phyloP scores from a whole-genome alignment of 2,329 filamentous ascomycete species.

The Gaeumannomyces sp. region DNA sequence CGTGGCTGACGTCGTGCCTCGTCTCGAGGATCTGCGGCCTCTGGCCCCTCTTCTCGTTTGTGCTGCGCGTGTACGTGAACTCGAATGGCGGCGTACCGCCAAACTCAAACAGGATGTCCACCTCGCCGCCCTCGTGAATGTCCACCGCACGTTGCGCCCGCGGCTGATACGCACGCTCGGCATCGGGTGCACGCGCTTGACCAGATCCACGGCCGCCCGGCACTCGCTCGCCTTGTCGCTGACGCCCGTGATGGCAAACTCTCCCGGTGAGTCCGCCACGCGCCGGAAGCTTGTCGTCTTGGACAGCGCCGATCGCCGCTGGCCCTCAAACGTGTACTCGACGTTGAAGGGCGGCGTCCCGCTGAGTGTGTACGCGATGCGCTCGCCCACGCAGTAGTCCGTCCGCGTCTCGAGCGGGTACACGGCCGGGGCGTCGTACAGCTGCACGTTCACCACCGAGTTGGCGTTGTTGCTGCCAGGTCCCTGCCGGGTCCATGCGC shows the following conservation, averaged over 20 bases:
- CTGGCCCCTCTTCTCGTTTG: conserved; percentile 70
- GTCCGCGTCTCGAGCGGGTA: conserved; percentile 75
- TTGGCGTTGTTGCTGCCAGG: conserved; percentile 39
- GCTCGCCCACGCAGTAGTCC: conserved; percentile 94
- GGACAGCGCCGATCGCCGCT: conserved; percentile 71
- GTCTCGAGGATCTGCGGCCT: conserved; percentile 82
- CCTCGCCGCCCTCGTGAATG: conserved; percentile 93
- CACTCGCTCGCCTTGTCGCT: conserved; percentile 87
- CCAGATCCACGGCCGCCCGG: conserved; percentile 69
- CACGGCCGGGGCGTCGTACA: conserved; percentile 89
- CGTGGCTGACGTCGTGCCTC: conserved; percentile 76
- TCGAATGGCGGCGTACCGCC: conserved; percentile 94
- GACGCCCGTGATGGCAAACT: conserved; percentile 80
- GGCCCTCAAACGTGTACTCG: conserved; percentile 80
- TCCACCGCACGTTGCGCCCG: conserved; percentile 77
- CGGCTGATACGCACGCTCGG: conserved; percentile 86
- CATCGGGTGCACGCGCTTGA: conserved; percentile 83
- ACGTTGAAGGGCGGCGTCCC: conserved; percentile 91
- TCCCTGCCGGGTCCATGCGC: conserved; percentile 1
- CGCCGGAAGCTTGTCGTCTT: conserved; percentile 81
- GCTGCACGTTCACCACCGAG: conserved; percentile 79
- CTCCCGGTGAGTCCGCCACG: conserved; percentile 83
- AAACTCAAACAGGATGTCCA: conserved; percentile 91
- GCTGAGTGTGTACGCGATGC: conserved; percentile 84
- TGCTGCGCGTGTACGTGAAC: conserved; percentile 91